phyloP scores from a whole-genome alignment of 768 basidiomycete species.

The Termitomyces sp. region DNA sequence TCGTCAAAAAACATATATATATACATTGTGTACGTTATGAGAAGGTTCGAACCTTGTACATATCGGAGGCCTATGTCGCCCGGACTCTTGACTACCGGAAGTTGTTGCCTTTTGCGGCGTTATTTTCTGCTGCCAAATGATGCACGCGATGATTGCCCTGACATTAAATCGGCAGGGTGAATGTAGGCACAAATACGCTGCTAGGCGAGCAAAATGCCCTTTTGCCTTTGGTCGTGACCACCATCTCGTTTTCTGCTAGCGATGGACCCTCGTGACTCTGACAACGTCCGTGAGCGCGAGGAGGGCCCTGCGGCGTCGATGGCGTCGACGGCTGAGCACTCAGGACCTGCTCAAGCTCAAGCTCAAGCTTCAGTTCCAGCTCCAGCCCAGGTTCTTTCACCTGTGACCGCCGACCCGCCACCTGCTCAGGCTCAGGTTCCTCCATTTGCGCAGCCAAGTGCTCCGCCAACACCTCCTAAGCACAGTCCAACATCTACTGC shows the following conservation, averaged over 20 bases:
- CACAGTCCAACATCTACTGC: slow-evolving; percentile 3
- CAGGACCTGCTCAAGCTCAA: neutral
- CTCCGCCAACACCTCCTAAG: slow-evolving; percentile 1
- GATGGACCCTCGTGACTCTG: slow-evolving; percentile 9
- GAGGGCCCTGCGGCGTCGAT: neutral
- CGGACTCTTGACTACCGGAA: neutral
- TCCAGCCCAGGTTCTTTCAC: neutral
- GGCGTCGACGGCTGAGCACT: neutral
- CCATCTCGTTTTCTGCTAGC: slow-evolving; percentile 1
- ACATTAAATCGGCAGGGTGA: slow-evolving; percentile 6
- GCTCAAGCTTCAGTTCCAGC: neutral
- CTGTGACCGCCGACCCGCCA: neutral
- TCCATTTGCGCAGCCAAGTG: neutral
- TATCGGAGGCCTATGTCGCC: too few species aligned
- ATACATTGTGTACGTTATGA: neutral
- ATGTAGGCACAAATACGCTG: neutral
- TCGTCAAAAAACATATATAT: neutral
- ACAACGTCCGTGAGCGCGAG: slow-evolving; percentile 9
- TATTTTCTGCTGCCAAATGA: neutral
- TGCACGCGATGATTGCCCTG: slow-evolving; percentile 1
- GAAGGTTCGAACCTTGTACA: neutral
- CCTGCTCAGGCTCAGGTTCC: neutral
- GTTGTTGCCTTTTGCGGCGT: neutral
- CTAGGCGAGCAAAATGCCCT: neutral
- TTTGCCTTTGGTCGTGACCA: neutral